Evolutionary conservation across 192 early-diverging fungal genomes (phyloP), one percentile per base, ranked within the genome.

Genomic region (Umbelopsis ramanniana): DNA sequence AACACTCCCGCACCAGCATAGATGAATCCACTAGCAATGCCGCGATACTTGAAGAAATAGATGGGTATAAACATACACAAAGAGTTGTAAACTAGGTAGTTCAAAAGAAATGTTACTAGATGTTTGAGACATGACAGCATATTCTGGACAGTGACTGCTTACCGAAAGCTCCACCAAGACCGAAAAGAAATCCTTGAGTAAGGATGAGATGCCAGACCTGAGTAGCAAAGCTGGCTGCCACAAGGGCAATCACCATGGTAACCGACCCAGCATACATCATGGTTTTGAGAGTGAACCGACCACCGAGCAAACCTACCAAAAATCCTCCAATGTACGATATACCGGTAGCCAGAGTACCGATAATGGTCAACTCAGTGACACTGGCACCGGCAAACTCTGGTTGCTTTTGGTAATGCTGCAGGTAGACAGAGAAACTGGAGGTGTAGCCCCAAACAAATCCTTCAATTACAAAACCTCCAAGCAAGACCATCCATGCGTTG

Each of bases 181-280:
- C 89, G 68, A 86, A 90, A 23, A 92, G 52, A 26, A 91, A 66
- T 9, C 91, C 91, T 38, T 91, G 85, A 2, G 89, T 78, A 8
- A 92, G 67, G 45, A 86, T 90, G 22, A 92, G 73, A 66, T 90
- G 88, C 91, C 91, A 92, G 3, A 88, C 73, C 53, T 86, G 72
- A 17, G 83, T 90, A 15, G 86, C 76, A 71, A 89, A 91, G 40
- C 85, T 87, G 14, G 87, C 87, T 0, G 88, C 72, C 7, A 90
- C 67, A 19, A 89, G 72, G 9, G 88, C 88, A 2, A 89, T 9
- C 15, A 84, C 75, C 70, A 71, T 71, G 6, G 29, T 57, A 0
- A 71, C 8, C 2, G 70, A 71, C 8, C 70, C 70, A 46, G 35
- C 29, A 38, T 45, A 53, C 70, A 71, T 71, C 52, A 71, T 48